Conservation (phyloP, 805 yeast species). For the Candida ovalis region DNA sequence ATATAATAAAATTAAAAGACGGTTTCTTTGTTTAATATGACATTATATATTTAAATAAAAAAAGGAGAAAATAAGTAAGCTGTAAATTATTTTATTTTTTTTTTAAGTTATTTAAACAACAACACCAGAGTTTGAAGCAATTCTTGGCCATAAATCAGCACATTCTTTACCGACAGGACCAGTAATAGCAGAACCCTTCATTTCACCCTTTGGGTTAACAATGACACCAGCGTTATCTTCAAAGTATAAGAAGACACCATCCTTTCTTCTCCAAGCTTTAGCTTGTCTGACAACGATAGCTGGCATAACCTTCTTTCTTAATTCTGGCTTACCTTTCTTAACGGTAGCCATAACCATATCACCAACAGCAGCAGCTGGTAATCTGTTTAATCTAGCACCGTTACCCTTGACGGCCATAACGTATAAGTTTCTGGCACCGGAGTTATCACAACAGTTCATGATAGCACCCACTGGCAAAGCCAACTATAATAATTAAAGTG, state of each 20-base stretch:
- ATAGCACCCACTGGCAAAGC: constrained; percentile 99
- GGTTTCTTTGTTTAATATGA: constrained; percentile 20
- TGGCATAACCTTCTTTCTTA: constrained; percentile 99
- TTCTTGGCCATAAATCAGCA: constrained; percentile 99
- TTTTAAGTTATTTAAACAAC: constrained; percentile 68
- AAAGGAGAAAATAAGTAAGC: constrained; percentile 7
- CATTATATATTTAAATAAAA: constrained; percentile 25
- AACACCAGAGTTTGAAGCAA: constrained; percentile 99
- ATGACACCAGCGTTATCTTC: constrained; percentile 99
- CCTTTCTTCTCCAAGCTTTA: constrained; percentile 99
- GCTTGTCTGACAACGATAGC: constrained; percentile 99
- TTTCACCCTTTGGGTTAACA: constrained; percentile 99
- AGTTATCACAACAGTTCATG: constrained; percentile 99
- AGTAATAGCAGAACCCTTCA: constrained; percentile 99
- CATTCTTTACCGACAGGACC: constrained; percentile 99
- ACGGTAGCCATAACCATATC: constrained; percentile 99
- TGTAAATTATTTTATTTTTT: constrained; percentile 1
- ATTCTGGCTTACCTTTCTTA: constrained; percentile 99
- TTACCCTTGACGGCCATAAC: constrained; percentile 97
- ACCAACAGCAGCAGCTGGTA: constrained; percentile 99
- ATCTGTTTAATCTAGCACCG: constrained; percentile 99
- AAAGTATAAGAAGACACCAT: constrained; percentile 98
- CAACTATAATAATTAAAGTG: constrained; percentile 54
- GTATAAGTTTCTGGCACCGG: constrained; percentile 99
- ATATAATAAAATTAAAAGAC: neutral